Conservation (phyloP, 192 early-diverging fungal genomes). For the Powellomyces hirtus region DNA sequence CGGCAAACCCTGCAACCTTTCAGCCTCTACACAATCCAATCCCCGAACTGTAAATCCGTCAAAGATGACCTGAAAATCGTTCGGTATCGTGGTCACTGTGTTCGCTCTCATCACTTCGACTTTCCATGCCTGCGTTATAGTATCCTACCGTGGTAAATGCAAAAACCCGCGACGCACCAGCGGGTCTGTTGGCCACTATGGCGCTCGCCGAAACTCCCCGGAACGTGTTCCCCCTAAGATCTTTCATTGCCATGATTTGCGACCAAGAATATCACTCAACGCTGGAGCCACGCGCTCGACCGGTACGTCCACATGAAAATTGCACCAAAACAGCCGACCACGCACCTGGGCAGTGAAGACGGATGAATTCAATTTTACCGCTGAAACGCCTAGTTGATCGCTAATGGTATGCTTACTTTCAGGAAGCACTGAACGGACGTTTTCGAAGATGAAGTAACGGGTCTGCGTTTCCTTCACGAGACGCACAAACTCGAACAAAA, state of each 20-base stretch:
- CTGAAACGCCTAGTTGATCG: not conserved
- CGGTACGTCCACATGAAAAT: not conserved
- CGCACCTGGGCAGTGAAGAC: constrained; percentile 10
- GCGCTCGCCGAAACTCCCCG: not conserved
- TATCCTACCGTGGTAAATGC: not conserved
- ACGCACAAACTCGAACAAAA: not conserved
- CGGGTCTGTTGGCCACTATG: not conserved
- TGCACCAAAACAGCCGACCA: constrained; percentile 7
- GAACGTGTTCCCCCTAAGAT: not conserved
- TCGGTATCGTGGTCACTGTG: not conserved
- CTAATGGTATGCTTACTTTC: not conserved
- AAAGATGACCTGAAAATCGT: not conserved
- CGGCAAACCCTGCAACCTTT: not conserved
- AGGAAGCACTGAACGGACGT: not conserved
- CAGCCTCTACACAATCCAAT: not conserved
- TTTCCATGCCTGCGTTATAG: not conserved
- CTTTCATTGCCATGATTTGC: not conserved
- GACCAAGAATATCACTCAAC: not conserved
- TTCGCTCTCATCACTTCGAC: not conserved
- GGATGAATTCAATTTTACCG: not conserved
- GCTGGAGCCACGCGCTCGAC: not conserved
- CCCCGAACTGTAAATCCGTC: not conserved
- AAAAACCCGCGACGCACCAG: not conserved
- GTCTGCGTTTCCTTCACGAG: constrained; percentile 9
- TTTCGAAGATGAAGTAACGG: constrained; percentile 9